Percentiles rank a stretch among this genome's conserved stretches.
Conservation (phyloP, 2,329 filamentous ascomycete species). For the Paraconiothyrium brasiliense region DNA sequence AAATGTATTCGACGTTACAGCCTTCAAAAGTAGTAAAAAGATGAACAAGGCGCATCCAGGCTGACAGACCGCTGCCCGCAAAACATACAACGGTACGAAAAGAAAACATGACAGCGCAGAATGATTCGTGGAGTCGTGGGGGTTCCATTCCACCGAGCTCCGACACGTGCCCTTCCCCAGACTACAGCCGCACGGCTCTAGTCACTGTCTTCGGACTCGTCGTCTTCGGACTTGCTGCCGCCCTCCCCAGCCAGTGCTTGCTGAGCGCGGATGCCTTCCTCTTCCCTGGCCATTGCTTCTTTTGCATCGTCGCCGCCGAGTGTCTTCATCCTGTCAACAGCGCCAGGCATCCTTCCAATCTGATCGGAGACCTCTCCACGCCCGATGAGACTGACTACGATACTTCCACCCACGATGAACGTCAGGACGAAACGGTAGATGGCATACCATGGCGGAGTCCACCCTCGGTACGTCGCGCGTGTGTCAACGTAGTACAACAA, state of each 20-base stretch:
- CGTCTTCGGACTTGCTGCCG: not conserved
- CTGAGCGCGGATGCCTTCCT: conserved; percentile 31
- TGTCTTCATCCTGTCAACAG: conserved; percentile 58
- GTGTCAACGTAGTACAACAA: conserved; percentile 87
- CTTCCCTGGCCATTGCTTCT: conserved; percentile 42
- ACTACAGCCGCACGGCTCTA: conserved; percentile 3
- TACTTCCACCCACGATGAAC: conserved; percentile 84
- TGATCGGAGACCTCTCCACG: conserved; percentile 77
- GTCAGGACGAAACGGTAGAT: conserved; percentile 93
- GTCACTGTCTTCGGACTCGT: conserved; percentile 15
- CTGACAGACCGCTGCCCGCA: not conserved
- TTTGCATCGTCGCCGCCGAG: conserved; percentile 55
- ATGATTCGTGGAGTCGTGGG: conserved; percentile 13
- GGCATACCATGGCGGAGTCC: conserved; percentile 85
- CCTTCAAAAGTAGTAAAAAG: not conserved
- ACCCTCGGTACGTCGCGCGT: conserved; percentile 75
- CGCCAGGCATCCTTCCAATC: conserved; percentile 45
- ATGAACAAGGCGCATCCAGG: not conserved
- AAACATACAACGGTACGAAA: not conserved
- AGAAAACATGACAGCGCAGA: not conserved
- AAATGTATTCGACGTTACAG: not conserved
- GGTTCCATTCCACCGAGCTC: conserved; percentile 4
- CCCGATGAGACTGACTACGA: conserved; percentile 82
- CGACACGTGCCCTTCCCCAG: not conserved
- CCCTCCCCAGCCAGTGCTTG: conserved; percentile 8